A percentile compares a stretch with the other conserved stretches of the same genome.
Conservation (phyloP, 306 rosid species). For the Lathyrus tuberosus region DNA sequence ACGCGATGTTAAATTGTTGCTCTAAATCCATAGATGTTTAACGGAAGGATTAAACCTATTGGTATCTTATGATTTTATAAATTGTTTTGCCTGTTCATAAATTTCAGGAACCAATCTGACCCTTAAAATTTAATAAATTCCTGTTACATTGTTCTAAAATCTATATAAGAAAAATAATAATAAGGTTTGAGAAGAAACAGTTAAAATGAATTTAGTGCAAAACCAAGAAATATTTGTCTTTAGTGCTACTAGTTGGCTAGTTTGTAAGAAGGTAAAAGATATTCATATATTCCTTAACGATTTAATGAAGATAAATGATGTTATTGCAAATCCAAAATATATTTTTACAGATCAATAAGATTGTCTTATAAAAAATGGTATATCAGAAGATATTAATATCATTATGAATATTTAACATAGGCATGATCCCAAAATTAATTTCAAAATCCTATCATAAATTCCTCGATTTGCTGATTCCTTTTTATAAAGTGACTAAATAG, state of each 20-base stretch:
- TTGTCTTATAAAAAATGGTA: not conserved
- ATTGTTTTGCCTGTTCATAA: too few relatives aligned
- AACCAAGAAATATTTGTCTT: not conserved
- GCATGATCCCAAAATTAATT: slow-evolving; percentile 35
- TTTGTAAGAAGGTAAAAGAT: not conserved
- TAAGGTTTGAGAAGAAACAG: not conserved
- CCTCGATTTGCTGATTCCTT: not conserved
- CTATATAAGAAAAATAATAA: not conserved
- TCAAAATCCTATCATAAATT: slow-evolving; percentile 32
- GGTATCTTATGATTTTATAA: too few relatives aligned
- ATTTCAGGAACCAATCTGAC: too few relatives aligned
- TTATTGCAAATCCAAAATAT: slow-evolving; percentile 31
- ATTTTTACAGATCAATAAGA: slow-evolving; percentile 32
- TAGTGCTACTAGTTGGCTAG: not conserved
- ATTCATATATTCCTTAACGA: slow-evolving; percentile 1
- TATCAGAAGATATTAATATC: slow-evolving; percentile 25
- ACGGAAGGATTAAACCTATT: too few relatives aligned
- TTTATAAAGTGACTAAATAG: slow-evolving; percentile 15
- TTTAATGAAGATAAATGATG: slow-evolving; percentile 10
- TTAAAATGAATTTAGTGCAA: not conserved
- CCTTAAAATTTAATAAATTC: not conserved
- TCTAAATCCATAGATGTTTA: too few relatives aligned
- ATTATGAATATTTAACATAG: slow-evolving; percentile 27
- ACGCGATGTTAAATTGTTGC: too few relatives aligned
- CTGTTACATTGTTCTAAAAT: not conserved